Percentiles rank a stretch among this genome's conserved stretches.
Conservation (phyloP, 257 asterid genomes). For the Petunia axillaris region DNA sequence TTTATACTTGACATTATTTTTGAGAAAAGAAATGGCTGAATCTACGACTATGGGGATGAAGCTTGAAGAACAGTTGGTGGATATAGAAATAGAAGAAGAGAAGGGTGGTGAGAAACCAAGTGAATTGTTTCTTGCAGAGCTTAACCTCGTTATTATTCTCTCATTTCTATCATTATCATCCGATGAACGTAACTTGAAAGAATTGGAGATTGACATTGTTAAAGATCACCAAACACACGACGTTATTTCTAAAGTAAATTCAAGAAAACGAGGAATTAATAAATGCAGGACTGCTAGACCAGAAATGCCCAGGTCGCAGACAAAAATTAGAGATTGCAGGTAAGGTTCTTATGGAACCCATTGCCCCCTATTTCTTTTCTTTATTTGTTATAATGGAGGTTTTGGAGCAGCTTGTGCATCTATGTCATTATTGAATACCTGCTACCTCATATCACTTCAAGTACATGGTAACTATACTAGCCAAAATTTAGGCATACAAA, state of each 20-base stretch:
- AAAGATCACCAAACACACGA: slow-evolving; percentile 13
- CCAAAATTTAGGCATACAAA: background rate
- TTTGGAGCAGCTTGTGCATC: background rate
- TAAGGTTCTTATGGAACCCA: slow-evolving; percentile 6
- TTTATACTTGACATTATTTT: background rate
- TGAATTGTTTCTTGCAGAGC: slow-evolving; percentile 33
- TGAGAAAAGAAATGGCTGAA: slow-evolving; percentile 34
- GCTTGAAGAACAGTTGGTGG: background rate
- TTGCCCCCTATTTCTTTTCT: background rate
- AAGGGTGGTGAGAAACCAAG: slow-evolving; percentile 22
- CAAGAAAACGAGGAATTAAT: slow-evolving; percentile 3
- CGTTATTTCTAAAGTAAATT: background rate
- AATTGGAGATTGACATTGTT: background rate
- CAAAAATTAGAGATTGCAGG: slow-evolving; percentile 40
- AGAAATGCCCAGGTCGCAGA: slow-evolving; percentile 28
- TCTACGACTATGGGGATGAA: background rate
- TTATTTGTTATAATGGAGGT: background rate
- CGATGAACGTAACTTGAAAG: slow-evolving; percentile 24
- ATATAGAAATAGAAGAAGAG: slow-evolving; percentile 8
- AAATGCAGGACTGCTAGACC: slow-evolving; percentile 23
- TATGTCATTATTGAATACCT: background rate
- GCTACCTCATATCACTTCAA: background rate
- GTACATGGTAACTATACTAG: background rate
- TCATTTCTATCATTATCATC: slow-evolving; percentile 47
- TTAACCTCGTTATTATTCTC: slow-evolving; percentile 50